Percentiles rank a stretch among this genome's conserved stretches.
Conservation (phyloP, 73 alveolate genomes). For the Paraurostyla sp. region DNA sequence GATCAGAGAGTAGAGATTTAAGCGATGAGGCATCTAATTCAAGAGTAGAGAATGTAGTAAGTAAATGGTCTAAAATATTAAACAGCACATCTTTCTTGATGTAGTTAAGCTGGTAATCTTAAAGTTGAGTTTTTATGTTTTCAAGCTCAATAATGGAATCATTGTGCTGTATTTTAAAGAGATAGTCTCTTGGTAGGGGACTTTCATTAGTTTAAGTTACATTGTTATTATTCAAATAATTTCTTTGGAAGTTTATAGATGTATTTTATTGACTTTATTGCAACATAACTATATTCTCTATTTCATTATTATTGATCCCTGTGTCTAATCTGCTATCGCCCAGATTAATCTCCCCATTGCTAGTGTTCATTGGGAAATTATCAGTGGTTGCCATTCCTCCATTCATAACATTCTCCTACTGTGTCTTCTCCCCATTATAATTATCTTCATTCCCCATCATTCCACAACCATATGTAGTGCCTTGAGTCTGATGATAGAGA, state of each 20-base stretch:
- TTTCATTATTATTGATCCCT: background rate
- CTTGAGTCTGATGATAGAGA: too few species aligned
- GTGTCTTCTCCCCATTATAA: too few species aligned
- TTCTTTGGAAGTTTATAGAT: background rate
- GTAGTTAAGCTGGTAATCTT: background rate
- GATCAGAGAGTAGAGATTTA: background rate
- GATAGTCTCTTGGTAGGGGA: background rate
- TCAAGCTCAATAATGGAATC: background rate
- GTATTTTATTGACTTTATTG: background rate
- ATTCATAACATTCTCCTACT: too few species aligned
- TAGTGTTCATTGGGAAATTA: background rate
- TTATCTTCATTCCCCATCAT: too few species aligned
- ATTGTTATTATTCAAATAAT: background rate
- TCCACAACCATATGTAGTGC: too few species aligned
- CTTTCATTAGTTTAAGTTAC: background rate
- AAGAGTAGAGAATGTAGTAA: background rate
- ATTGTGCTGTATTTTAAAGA: background rate
- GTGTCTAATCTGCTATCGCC: slow-evolving; percentile 34
- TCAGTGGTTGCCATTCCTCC: too few species aligned
- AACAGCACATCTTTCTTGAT: slow-evolving; percentile 2
- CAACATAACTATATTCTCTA: background rate
- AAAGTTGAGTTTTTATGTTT: background rate
- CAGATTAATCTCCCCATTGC: slow-evolving; percentile 16
- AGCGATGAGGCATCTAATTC: slow-evolving; percentile 42
- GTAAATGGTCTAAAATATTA: background rate